Evolutionary conservation across 331 rosid species (phyloP).

Genomic region (Erythrophleum ivorense): DNA sequence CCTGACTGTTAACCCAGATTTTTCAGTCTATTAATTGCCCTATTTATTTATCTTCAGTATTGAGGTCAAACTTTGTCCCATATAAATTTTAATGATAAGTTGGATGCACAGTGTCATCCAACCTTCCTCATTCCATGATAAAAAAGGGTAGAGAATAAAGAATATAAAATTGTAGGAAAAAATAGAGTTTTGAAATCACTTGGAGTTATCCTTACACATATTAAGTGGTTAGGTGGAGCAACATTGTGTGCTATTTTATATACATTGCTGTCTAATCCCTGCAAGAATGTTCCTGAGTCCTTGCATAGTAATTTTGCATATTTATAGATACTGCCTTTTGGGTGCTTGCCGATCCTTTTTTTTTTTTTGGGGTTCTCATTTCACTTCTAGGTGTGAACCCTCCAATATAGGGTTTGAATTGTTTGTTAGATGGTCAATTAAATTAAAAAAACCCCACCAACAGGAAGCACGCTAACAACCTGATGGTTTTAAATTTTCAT

Average conservation of each 20-base stretch:
- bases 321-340: constrained; percentile 15
- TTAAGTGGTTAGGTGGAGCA: background rate
- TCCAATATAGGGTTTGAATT: constrained; percentile 19
- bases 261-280: background rate
- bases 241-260: background rate
- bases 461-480: background rate
- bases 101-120: background rate
- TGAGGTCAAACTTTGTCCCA: constrained; percentile 28
- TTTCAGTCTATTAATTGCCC: constrained; percentile 34
- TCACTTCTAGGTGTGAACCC: background rate
- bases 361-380: background rate
- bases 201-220: background rate
- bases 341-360: constrained; percentile 5
- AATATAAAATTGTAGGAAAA: background rate
- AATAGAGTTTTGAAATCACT: constrained; percentile 8
- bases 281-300: constrained; percentile 12
- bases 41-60: constrained; percentile 24
- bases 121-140: constrained; percentile 1
- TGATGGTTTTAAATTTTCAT: background rate
- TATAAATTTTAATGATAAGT: constrained; percentile 33
- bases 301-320: constrained; percentile 7
- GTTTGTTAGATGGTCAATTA: background rate
- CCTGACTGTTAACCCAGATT: constrained; percentile 39
- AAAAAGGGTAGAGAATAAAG: constrained; percentile 27
- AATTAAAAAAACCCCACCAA: too few relatives aligned